Evolutionary conservation across 345 rosid genomes (phyloP).

Genomic region (Salix purpurea): DNA sequence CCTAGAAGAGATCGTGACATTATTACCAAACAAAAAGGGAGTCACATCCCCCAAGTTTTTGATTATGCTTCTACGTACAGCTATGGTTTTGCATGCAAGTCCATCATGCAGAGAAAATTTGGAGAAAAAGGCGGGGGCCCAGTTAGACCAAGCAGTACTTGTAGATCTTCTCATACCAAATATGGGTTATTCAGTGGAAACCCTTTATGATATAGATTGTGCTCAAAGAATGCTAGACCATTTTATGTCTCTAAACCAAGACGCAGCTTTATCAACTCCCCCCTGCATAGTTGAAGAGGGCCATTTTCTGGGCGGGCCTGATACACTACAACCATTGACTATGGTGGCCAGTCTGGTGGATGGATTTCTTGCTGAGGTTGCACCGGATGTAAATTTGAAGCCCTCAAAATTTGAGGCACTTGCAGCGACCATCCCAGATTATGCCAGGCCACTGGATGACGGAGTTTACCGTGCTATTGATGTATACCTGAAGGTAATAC

Average conservation of each 20-base stretch:
- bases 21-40: constrained; percentile 52
- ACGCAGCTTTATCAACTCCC: constrained; percentile 10
- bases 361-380: constrained; percentile 84
- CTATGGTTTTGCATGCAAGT: constrained; percentile 58
- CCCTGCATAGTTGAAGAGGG: constrained; percentile 48
- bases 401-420: constrained; percentile 61
- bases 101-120: constrained; percentile 52
- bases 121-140: constrained; percentile 66
- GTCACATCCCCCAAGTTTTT: constrained; percentile 56
- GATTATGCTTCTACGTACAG: constrained; percentile 67
- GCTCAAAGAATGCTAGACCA: constrained; percentile 78
- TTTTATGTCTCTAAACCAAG: constrained; percentile 36
- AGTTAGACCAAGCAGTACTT: constrained; percentile 69
- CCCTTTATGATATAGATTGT: constrained; percentile 82
- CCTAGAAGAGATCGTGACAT: constrained; percentile 71
- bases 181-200: constrained; percentile 63
- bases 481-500: constrained; percentile 71
- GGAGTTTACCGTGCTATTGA: constrained; percentile 89
- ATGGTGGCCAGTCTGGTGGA: constrained; percentile 73
- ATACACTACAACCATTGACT: constrained; percentile 49
- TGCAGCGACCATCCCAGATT: constrained; percentile 67
- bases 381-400: constrained; percentile 84
- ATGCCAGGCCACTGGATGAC: constrained; percentile 76
- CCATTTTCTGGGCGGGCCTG: constrained; percentile 42
- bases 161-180: constrained; percentile 84